Conservation (phyloP, 2,329 filamentous ascomycete species). For the Colletotrichum tabaci region DNA sequence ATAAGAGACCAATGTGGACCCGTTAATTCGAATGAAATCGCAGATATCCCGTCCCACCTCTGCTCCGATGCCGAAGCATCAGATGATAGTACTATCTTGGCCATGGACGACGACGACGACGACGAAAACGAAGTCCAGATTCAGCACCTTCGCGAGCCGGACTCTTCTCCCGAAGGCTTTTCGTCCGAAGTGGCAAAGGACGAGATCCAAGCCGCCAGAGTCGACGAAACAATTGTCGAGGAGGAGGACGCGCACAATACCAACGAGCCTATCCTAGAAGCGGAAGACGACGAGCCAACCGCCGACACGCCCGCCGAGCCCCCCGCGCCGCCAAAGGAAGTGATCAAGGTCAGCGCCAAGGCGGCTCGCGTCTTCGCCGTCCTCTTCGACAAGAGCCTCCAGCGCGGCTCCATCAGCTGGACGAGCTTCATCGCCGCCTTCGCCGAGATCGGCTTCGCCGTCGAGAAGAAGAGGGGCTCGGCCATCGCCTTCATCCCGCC, state of each 20-base stretch:
- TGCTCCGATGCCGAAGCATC: too few relatives aligned
- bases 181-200: not conserved
- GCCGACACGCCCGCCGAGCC: not conserved
- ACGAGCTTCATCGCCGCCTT: slow-evolving; percentile 58
- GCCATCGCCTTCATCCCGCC: slow-evolving; percentile 58
- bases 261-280: not conserved
- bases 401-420: slow-evolving; percentile 54
- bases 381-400: slow-evolving; percentile 51
- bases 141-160: not conserved
- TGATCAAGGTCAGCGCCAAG: slow-evolving; percentile 55
- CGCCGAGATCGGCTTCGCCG: slow-evolving; percentile 58
- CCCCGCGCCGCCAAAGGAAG: slow-evolving; percentile 10
- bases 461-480: slow-evolving; percentile 58
- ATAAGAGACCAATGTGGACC: too few relatives aligned
- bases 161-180: not conserved
- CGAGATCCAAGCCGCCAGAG: not conserved
- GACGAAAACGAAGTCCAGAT: not conserved
- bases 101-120: not conserved
- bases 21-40: too few relatives aligned
- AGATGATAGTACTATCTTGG: not conserved
- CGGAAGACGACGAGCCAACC: not conserved
- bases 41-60: too few relatives aligned
- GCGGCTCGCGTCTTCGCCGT: slow-evolving; percentile 57
- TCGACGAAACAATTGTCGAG: not conserved
- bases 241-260: not conserved